A percentile compares a stretch with the other conserved stretches of the same genome.
phyloP scores from a whole-genome alignment of 23 red algal genomes.

The Chondrus crispus region DNA sequence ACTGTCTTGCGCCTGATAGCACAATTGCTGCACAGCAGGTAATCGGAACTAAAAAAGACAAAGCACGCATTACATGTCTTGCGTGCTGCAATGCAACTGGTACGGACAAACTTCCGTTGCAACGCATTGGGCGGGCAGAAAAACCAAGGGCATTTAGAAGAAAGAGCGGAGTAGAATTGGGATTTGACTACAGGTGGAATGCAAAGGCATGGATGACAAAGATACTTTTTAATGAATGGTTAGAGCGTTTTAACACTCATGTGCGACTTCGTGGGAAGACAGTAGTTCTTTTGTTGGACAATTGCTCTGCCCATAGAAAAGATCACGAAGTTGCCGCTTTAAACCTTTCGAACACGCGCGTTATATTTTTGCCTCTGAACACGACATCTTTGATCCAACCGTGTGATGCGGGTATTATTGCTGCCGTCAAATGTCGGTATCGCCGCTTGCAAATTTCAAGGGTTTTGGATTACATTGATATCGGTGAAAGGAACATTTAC shows the following conservation, averaged over 20 bases:
- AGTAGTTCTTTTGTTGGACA: conserved; percentile 3
- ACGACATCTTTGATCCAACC: background rate
- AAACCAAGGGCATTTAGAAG: background rate
- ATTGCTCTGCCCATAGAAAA: background rate
- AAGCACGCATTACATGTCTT: background rate
- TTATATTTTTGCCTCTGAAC: background rate
- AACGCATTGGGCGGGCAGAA: background rate
- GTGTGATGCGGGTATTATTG: background rate
- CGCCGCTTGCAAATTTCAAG: background rate
- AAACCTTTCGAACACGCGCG: background rate
- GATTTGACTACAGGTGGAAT: background rate
- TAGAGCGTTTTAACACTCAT: background rate
- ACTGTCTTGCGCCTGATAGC: background rate
- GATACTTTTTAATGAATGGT: background rate
- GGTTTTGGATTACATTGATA: background rate
- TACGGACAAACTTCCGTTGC: conserved; percentile 3
- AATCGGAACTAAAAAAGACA: background rate
- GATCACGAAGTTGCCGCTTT: background rate
- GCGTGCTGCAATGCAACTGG: background rate
- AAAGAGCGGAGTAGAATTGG: background rate
- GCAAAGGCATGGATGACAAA: background rate
- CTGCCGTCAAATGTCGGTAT: background rate
- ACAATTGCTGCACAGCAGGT: background rate
- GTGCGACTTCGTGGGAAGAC: background rate
- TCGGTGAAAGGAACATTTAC: background rate